phyloP scores from a whole-genome alignment of 805 yeast species.

The Metschnikowia lachancei region DNA sequence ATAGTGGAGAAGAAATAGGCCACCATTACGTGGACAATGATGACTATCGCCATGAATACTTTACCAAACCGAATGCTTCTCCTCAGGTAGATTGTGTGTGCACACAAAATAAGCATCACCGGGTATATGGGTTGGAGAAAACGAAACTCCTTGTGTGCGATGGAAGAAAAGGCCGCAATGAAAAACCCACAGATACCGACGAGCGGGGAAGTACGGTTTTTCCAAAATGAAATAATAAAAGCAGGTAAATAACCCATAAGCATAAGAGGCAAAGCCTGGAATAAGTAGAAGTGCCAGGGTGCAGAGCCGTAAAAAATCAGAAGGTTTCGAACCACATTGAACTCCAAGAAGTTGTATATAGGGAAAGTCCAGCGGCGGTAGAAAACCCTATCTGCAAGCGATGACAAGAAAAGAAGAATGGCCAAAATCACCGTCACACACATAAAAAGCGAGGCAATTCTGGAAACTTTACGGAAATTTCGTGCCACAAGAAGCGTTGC shows the following conservation, averaged over 20 bases:
- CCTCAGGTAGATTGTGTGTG: slow-evolving; percentile 21
- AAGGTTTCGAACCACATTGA: slow-evolving; percentile 70
- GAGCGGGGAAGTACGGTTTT: slow-evolving; percentile 18
- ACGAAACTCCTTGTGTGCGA: slow-evolving; percentile 87
- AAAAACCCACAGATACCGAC: slow-evolving; percentile 40
- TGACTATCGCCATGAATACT: slow-evolving; percentile 13
- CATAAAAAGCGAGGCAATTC: slow-evolving; percentile 10
- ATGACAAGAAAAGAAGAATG: slow-evolving; percentile 23
- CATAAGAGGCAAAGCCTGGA: slow-evolving; percentile 80
- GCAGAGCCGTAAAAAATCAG: slow-evolving; percentile 83
- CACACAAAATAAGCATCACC: slow-evolving; percentile 51
- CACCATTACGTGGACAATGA: slow-evolving; percentile 37
- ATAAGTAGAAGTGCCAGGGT: slow-evolving; percentile 79
- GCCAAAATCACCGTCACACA: slow-evolving; percentile 26
- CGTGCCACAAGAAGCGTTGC: slow-evolving; percentile 39
- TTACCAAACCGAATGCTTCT: slow-evolving; percentile 1
- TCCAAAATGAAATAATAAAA: slow-evolving; percentile 31
- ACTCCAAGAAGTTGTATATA: slow-evolving; percentile 63
- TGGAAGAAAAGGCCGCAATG: slow-evolving; percentile 54
- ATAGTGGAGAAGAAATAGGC: slow-evolving; percentile 56
- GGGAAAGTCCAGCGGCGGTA: slow-evolving; percentile 63
- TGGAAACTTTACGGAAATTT: slow-evolving; percentile 4
- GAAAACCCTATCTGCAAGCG: slow-evolving; percentile 50
- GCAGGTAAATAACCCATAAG: slow-evolving; percentile 66
- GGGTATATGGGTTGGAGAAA: slow-evolving; percentile 88